Evolutionary conservation across 768 basidiomycete genomes (phyloP).

Genomic region (Coprinopsis strossmayeri): DNA sequence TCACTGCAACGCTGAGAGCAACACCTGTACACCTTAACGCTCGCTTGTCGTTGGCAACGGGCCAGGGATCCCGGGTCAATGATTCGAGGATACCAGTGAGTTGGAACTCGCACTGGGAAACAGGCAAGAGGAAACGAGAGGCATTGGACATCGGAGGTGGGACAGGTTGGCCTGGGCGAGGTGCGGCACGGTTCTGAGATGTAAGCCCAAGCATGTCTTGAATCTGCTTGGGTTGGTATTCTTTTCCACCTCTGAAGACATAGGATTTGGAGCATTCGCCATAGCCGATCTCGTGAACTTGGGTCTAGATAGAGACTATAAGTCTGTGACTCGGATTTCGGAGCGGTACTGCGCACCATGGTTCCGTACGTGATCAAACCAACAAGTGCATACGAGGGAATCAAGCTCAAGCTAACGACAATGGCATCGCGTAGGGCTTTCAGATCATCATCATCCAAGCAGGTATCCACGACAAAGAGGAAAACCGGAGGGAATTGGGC

Average conservation of each 20-base stretch:
- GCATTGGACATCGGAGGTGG: constrained; percentile 79
- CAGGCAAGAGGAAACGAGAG: constrained; percentile 87
- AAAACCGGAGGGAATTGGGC: constrained; percentile 94
- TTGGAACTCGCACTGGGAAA: constrained; percentile 92
- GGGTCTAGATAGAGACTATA: constrained; percentile 49
- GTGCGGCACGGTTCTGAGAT: constrained; percentile 73
- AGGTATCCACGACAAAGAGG: constrained; percentile 96
- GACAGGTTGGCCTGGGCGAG: constrained; percentile 79
- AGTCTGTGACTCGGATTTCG: neutral
- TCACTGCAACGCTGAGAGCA: constrained; percentile 88
- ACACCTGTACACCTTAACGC: constrained; percentile 92
- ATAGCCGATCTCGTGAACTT: constrained; percentile 98
- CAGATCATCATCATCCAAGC: constrained; percentile 91
- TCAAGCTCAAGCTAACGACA: constrained; percentile 85
- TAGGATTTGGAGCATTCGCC: constrained; percentile 96
- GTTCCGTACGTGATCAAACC: constrained; percentile 96
- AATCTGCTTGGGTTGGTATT: constrained; percentile 93
- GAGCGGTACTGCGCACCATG: constrained; percentile 55
- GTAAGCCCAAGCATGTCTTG: constrained; percentile 95
- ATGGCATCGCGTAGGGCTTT: constrained; percentile 94
- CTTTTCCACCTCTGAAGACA: constrained; percentile 97
- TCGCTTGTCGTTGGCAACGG: constrained; percentile 91
- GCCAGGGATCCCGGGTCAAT: constrained; percentile 91
- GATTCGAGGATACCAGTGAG: constrained; percentile 88
- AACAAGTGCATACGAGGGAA: constrained; percentile 92